A percentile compares a stretch with the other conserved stretches of the same genome.
Conservation (phyloP, 2,329 filamentous ascomycete genomes). For the Aureobasidium musti region DNA sequence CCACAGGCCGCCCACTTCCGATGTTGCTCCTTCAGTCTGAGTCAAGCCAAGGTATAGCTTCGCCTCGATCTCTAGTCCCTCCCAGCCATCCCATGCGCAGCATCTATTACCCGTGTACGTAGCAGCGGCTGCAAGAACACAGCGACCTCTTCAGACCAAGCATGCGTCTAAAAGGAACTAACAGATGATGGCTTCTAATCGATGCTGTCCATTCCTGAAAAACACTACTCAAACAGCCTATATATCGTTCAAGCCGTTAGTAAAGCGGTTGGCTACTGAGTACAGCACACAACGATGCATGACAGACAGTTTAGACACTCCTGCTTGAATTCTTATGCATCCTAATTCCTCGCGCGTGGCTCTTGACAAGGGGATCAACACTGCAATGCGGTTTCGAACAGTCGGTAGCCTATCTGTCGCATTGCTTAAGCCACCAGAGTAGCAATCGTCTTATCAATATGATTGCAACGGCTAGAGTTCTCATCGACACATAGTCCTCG, state of each 20-base stretch:
- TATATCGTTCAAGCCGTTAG: no score
- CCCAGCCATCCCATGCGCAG: neutral
- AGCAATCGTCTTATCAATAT: neutral
- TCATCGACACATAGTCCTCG: neutral
- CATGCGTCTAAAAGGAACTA: neutral
- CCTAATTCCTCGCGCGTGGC: neutral
- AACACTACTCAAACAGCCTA: no score
- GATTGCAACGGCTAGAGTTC: neutral
- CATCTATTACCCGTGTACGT: neutral
- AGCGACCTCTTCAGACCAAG: neutral
- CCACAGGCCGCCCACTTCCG: neutral
- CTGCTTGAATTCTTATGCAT: neutral
- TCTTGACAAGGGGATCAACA: neutral
- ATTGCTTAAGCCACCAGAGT: neutral
- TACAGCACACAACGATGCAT: no score
- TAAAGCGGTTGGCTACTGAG: no score
- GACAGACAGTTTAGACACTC: neutral
- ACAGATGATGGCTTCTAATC: neutral
- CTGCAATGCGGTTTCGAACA: constrained; percentile 7
- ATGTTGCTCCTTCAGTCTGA: neutral
- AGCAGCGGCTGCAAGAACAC: neutral
- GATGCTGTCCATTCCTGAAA: neutral
- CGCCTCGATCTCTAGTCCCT: neutral
- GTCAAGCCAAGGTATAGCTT: constrained; percentile 2
- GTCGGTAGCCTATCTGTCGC: neutral